A percentile compares a stretch with the other conserved stretches of the same genome.
phyloP scores from a whole-genome alignment of 2,329 filamentous ascomycete species.

The Calonectria fujianensis region DNA sequence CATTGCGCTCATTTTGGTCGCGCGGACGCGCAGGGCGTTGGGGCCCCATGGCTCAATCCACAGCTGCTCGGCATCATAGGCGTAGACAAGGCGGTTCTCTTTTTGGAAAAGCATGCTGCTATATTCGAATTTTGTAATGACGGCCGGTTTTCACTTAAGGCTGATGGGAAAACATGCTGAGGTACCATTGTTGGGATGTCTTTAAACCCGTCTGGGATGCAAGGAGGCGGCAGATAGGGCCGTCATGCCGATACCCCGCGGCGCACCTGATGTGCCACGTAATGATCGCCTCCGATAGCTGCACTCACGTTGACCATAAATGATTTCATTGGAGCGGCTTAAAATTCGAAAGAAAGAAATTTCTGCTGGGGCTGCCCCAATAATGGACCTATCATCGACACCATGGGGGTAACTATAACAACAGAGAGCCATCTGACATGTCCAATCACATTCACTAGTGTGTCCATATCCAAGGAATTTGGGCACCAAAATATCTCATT shows the following conservation, averaged over 20 bases:
- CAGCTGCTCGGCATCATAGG: conserved; percentile 66
- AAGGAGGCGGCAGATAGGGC: not conserved
- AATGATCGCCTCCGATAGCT: conserved; percentile 1
- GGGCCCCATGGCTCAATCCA: conserved; percentile 70
- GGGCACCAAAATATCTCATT: too few relatives aligned
- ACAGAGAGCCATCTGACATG: too few relatives aligned
- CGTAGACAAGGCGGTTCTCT: conserved; percentile 33
- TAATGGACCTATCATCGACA: not conserved
- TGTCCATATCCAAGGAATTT: too few relatives aligned
- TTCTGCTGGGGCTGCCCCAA: not conserved
- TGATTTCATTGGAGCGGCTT: conserved; percentile 11
- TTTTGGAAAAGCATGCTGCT: conserved; percentile 31
- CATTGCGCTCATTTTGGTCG: conserved; percentile 63
- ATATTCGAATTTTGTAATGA: not conserved
- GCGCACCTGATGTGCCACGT: conserved; percentile 7
- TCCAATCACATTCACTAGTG: too few relatives aligned
- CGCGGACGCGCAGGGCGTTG: conserved; percentile 68
- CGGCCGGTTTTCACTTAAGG: not conserved
- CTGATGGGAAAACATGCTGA: not conserved
- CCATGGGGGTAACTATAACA: too few relatives aligned
- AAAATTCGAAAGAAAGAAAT: not conserved
- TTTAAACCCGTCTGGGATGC: not conserved
- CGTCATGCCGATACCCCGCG: conserved; percentile 20
- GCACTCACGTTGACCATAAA: not conserved
- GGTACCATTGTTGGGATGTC: conserved; percentile 2